Evolutionary conservation across 805 yeast genomes (phyloP).

Genomic region (Candida saitoana): DNA sequence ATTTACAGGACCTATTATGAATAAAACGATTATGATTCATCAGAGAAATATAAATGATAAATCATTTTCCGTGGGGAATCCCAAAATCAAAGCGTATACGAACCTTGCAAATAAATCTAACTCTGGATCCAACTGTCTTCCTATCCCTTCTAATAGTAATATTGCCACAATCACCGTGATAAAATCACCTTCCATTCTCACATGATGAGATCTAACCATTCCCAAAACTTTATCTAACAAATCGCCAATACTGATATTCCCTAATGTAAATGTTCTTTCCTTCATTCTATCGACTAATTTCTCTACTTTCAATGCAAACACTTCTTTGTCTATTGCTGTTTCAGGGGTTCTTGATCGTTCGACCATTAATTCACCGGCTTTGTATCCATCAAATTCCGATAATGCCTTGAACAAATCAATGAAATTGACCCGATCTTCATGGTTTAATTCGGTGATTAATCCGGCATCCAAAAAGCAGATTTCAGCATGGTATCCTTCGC

Average conservation of each 20-base stretch:
- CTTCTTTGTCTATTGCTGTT: constrained; percentile 77
- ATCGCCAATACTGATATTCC: constrained; percentile 89
- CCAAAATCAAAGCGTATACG: constrained; percentile 51
- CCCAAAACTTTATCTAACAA: constrained; percentile 77
- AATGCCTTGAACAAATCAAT: constrained; percentile 84
- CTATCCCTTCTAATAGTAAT: constrained; percentile 86
- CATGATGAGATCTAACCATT: constrained; percentile 94
- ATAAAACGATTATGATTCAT: background rate
- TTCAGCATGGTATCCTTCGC: constrained; percentile 72
- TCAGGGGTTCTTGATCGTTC: constrained; percentile 94
- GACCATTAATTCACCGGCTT: constrained; percentile 93
- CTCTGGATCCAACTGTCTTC: constrained; percentile 89
- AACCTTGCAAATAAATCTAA: constrained; percentile 94
- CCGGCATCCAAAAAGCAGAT: constrained; percentile 92
- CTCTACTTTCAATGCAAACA: constrained; percentile 85
- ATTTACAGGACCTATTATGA: background rate
- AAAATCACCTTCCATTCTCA: constrained; percentile 96
- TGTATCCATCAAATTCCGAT: constrained; percentile 88
- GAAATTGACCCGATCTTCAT: constrained; percentile 74
- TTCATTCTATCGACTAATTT: constrained; percentile 76
- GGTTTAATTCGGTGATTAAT: constrained; percentile 82
- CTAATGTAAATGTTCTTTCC: constrained; percentile 85
- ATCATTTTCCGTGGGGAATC: constrained; percentile 36
- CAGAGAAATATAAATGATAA: constrained; percentile 3
- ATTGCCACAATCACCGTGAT: constrained; percentile 94